Percentiles rank a stretch among this genome's conserved stretches.
Conservation (phyloP, 306 rosid genomes). For the Begonia fuchsioides region DNA sequence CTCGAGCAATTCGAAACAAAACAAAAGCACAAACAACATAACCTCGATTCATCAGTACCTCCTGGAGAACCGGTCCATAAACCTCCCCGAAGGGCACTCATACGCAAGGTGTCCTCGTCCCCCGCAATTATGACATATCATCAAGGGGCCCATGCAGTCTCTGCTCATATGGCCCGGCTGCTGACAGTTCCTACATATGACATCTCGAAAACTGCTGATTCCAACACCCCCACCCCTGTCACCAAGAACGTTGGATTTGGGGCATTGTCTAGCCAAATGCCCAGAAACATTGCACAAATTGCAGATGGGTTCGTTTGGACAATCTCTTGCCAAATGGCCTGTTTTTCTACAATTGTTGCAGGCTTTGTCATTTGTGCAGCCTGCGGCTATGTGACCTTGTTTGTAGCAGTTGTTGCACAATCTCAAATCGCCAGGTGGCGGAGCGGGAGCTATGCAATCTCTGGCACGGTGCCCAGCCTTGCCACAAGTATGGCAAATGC, state of each 20-base stretch:
- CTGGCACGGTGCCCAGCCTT: constrained; percentile 91
- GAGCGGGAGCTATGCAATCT: constrained; percentile 71
- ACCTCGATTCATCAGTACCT: constrained; percentile 50
- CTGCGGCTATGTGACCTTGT: constrained; percentile 95
- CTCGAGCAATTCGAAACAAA: no score
- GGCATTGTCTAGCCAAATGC: constrained; percentile 87
- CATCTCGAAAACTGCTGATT: constrained; percentile 41
- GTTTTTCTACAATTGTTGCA: constrained; percentile 98
- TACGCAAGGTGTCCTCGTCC: constrained; percentile 95
- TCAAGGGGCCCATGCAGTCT: constrained; percentile 93
- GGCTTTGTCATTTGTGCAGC: constrained; percentile 96
- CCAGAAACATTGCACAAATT: constrained; percentile 92
- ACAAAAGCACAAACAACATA: neutral
- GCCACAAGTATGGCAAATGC: constrained; percentile 96
- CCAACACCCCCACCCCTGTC: constrained; percentile 37
- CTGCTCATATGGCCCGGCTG: constrained; percentile 93
- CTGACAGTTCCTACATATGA: constrained; percentile 85
- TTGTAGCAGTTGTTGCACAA: constrained; percentile 96
- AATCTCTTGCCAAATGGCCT: constrained; percentile 95
- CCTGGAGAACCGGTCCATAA: constrained; percentile 81
- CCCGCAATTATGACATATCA: constrained; percentile 95
- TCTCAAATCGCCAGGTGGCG: constrained; percentile 89
- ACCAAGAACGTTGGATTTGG: constrained; percentile 43
- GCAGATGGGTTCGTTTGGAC: constrained; percentile 89
- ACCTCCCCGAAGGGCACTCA: constrained; percentile 93